Percentiles rank a stretch among this genome's conserved stretches.
Conservation (phyloP, 768 basidiomycete species). For the Dentipellis sp. region DNA sequence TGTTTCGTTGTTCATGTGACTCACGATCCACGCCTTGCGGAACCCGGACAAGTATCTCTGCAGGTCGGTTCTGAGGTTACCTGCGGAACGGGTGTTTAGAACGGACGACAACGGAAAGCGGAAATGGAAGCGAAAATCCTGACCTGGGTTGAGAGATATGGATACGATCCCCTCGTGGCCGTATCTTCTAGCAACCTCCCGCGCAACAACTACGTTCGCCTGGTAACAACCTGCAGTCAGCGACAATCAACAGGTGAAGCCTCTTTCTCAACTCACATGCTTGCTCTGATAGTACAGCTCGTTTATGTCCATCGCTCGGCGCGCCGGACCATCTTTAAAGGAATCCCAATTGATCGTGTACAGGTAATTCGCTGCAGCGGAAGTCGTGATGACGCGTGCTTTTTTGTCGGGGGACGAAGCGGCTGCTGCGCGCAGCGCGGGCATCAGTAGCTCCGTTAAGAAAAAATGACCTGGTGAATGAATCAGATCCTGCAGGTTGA, state of each 20-base stretch:
- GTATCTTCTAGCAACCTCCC: slow-evolving; percentile 18
- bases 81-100: not conserved
- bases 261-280: not conserved
- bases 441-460: slow-evolving; percentile 17
- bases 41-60: not conserved
- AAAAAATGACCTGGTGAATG: slow-evolving; percentile 18
- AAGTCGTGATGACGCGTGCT: slow-evolving; percentile 20
- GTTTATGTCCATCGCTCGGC: not conserved
- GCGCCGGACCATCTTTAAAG: not conserved
- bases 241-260: not conserved
- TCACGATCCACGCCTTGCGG: not conserved
- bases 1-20: not conserved
- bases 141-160: slow-evolving; percentile 18
- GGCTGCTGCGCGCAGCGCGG: slow-evolving; percentile 12
- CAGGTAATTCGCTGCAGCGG: not conserved
- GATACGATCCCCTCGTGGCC: slow-evolving; percentile 16
- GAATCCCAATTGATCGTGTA: not conserved
- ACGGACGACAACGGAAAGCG: too few species aligned
- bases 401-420: slow-evolving; percentile 6
- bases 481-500: too few species aligned
- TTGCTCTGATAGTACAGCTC: slow-evolving; percentile 9
- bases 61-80: not conserved
- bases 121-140: too few species aligned
- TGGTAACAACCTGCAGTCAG: not conserved
- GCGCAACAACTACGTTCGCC: slow-evolving; percentile 18